Percentiles rank a stretch among this genome's conserved stretches.
These are phyloP conservation scores for Annulohypoxylon maeteangense DNA, from an alignment of 495 filamentous ascomycete genomes.

Conservation along the genomic window DNA sequence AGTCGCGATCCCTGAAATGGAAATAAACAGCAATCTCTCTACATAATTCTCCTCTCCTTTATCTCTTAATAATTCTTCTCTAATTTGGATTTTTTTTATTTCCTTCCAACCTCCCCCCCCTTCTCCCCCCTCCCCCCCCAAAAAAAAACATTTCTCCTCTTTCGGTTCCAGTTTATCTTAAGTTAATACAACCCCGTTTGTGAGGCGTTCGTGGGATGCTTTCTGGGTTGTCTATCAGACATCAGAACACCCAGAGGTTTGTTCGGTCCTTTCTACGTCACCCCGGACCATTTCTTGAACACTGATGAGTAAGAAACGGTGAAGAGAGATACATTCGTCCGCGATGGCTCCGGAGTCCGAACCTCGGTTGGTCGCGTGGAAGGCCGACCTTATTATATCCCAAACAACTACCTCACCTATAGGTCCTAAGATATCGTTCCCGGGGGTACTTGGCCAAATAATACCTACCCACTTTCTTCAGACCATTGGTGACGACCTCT, in stretches of 20 bases:
- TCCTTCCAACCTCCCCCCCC: not conserved
- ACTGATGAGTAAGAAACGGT: not conserved
- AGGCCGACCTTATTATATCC: not conserved
- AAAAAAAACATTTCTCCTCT: not conserved
- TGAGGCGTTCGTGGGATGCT: not conserved
- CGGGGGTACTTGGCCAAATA: not conserved
- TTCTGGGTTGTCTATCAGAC: not conserved
- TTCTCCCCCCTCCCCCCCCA: too few species aligned
- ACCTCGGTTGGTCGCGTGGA: not conserved
- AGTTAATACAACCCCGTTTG: not conserved
- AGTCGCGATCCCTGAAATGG: not conserved
- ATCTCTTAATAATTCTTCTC: not conserved
- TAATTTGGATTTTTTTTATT: not conserved
- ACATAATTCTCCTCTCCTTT: not conserved
- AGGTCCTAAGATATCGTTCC: not conserved
- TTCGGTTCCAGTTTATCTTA: not conserved
- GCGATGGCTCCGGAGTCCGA: not conserved
- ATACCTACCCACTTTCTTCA: slow-evolving; percentile 5
- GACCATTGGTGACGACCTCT: slow-evolving; percentile 23
- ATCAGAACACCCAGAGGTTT: not conserved
- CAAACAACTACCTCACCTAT: not conserved
- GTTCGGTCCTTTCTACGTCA: not conserved
- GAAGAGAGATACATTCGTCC: not conserved
- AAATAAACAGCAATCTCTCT: slow-evolving; percentile 4
- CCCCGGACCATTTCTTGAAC: not conserved